Evolutionary conservation across 805 yeast genomes (phyloP).

Genomic region (Kodamaea neixiangensis): DNA sequence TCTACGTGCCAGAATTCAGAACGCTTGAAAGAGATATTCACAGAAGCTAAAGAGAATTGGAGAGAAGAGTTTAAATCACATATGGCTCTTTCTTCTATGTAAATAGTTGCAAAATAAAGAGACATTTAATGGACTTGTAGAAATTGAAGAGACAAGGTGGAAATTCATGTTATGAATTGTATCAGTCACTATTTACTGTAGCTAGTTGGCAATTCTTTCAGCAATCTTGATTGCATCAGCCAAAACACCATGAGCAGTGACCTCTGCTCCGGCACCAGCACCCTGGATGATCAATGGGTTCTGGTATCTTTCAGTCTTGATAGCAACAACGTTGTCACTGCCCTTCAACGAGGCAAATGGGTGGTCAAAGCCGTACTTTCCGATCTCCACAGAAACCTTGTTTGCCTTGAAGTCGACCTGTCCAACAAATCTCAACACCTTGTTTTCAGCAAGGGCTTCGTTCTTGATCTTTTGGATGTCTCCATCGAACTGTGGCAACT

Average conservation of each 20-base stretch:
- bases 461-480: conserved; percentile 76
- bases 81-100: conserved; percentile 5
- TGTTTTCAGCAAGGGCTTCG: conserved; percentile 77
- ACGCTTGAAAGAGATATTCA: conserved; percentile 52
- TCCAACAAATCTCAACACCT: conserved; percentile 94
- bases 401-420: conserved; percentile 75
- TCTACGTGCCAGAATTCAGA: conserved; percentile 57
- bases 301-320: conserved; percentile 87
- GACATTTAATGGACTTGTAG: background rate
- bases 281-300: conserved; percentile 96
- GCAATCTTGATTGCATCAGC: conserved; percentile 93
- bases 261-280: conserved; percentile 89
- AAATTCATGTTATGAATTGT: no score
- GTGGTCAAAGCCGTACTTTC: conserved; percentile 82
- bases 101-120: background rate
- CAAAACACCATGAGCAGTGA: conserved; percentile 79
- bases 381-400: conserved; percentile 81
- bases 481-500: conserved; percentile 79
- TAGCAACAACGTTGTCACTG: conserved; percentile 92
- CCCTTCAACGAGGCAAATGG: conserved; percentile 97
- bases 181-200: no score
- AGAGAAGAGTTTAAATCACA: conserved; percentile 28
- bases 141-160: no score
- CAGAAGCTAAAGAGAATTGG: conserved; percentile 58
- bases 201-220: conserved; percentile 68